Base-by-base conservation (phyloP, 2,329 filamentous ascomycete species). In the Fusarium duplospermum region DNA sequence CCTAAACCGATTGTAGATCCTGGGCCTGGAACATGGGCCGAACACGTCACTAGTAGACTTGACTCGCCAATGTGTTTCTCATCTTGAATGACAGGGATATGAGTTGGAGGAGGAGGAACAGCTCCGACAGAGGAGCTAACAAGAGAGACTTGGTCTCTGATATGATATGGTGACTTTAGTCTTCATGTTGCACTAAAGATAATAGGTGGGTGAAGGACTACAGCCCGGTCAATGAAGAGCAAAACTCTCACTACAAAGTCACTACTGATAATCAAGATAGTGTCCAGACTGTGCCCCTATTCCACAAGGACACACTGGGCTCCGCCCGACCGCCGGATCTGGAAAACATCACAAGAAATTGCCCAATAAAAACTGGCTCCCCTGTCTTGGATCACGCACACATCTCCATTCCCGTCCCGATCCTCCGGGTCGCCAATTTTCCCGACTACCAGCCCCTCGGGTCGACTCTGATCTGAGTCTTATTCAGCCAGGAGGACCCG, bases 351-450 rank as follows among this genome's bases (percentile, higher is more conserved):
- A 42, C 27, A 18, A 40, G 6, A 40, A 64, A 31, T 33, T 64
- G 22, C 62, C 62, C 45, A 64, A 64, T 64, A 42, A 42, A 64
- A 64, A 42, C 62, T 24, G 18, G 16, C 45, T 58, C 31, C 27
- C 27, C 24, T 40, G 61, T 36, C 22, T 8, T 38, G 56, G 31
- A 62, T 52, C 60, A 31, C 27, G 58, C 47, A 52, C 47, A 20
- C 47, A 38, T 52, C 31, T 36, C 54, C 33, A 58, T 20, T 22
- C 33, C 22, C 35, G 57, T 64, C 61, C 61, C 61, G 45, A 54
- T 54, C 27, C 45, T 42, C 36, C 54, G 61, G 61, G 40, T 64
- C 62, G 18, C 61, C 50, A 54, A 54, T 57, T 36, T 58, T 45
- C 62, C 62, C 62, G 27, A 42, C 35, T 61, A 52, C 63, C 58